A percentile compares a stretch with the other conserved stretches of the same genome.
phyloP scores from a whole-genome alignment of 2,329 filamentous ascomycete species.

The Arthrobotrys conoides region DNA sequence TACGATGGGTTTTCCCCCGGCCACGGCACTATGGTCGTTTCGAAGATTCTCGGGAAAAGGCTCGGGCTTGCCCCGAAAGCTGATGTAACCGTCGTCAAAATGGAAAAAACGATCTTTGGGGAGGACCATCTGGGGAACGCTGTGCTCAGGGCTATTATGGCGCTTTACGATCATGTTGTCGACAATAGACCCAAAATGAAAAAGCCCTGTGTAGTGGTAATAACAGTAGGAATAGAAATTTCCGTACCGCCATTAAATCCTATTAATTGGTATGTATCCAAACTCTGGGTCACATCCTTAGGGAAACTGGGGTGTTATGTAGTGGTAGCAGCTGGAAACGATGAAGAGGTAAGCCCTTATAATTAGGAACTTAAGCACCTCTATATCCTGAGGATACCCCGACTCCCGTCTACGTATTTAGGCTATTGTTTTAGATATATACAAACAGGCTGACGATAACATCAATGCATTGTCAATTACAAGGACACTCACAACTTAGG shows the following conservation, averaged over 20 bases:
- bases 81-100: background rate
- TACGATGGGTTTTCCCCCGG: background rate
- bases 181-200: background rate
- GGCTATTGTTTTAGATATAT: too few relatives aligned
- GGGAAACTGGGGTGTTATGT: background rate
- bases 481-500: background rate
- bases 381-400: too few relatives aligned
- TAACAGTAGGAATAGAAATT: too few relatives aligned
- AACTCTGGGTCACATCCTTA: too few relatives aligned
- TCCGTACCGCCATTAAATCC: too few relatives aligned
- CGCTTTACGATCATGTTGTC: conserved; percentile 5
- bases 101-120: background rate
- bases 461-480: background rate
- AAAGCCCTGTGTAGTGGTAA: background rate
- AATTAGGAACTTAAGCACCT: too few relatives aligned
- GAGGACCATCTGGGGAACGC: background rate
- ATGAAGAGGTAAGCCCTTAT: background rate
- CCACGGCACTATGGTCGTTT: background rate
- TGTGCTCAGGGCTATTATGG: background rate
- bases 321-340: background rate
- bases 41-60: background rate
- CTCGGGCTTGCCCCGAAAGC: conserved; percentile 6
- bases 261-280: background rate
- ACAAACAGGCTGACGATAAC: too few relatives aligned
- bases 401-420: too few relatives aligned